Percentiles rank a stretch among this genome's conserved stretches.
These are phyloP conservation scores for Diophrys sp. DNA, from an alignment of 73 alveolate species.

Conservation along the genomic window DNA sequence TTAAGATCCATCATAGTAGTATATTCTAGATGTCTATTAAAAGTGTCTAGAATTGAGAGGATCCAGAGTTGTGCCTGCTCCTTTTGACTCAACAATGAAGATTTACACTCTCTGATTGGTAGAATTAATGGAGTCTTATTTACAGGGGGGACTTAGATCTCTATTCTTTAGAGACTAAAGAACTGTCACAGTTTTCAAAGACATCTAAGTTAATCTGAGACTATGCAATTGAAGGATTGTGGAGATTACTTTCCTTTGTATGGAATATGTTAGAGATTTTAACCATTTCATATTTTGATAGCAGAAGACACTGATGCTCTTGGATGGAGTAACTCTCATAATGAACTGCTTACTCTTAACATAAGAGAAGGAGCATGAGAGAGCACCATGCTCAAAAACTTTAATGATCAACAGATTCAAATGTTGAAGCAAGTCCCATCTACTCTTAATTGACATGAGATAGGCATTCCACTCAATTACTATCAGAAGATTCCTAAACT, in stretches of 20 bases:
- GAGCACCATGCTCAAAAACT: not conserved
- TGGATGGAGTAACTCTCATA: not conserved
- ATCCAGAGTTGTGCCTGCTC: too few species aligned
- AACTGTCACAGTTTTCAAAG: conserved; percentile 32
- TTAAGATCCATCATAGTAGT: too few species aligned
- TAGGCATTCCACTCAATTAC: not conserved
- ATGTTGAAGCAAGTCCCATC: not conserved
- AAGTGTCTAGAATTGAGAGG: too few species aligned
- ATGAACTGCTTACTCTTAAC: conserved; percentile 4
- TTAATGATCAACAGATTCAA: not conserved
- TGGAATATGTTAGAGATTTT: conserved; percentile 69
- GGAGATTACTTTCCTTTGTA: conserved; percentile 63
- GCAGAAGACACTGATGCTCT: conserved; percentile 6
- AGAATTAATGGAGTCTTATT: too few species aligned
- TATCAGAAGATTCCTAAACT: not conserved
- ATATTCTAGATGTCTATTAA: too few species aligned
- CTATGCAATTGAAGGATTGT: conserved; percentile 28
- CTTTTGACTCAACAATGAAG: too few species aligned
- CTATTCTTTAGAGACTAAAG: conserved; percentile 25
- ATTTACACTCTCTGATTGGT: too few species aligned
- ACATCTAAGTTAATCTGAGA: conserved; percentile 24
- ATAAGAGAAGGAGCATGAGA: not conserved
- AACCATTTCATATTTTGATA: conserved; percentile 26
- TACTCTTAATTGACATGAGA: not conserved
- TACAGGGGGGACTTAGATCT: too few species aligned